phyloP scores from a whole-genome alignment of 108 stramenopile species.

The Fistulifera pelliculosa region DNA sequence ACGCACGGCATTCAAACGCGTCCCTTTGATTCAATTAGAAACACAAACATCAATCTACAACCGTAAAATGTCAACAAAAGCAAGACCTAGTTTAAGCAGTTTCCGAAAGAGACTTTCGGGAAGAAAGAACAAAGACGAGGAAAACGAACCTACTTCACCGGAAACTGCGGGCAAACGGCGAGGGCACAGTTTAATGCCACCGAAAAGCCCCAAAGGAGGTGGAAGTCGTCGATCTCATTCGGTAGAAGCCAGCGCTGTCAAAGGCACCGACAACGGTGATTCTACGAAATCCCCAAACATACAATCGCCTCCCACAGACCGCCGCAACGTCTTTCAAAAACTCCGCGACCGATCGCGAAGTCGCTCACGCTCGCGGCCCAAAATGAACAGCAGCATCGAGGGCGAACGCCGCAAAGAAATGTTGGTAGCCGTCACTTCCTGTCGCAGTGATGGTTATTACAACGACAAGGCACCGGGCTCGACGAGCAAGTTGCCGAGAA shows the following conservation, averaged over 20 bases:
- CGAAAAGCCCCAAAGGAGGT: not conserved
- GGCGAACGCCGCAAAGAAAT: conserved; percentile 19
- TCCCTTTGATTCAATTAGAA: too few relatives aligned
- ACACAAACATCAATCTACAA: too few relatives aligned
- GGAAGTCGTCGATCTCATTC: not conserved
- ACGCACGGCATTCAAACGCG: too few relatives aligned
- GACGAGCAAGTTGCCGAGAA: conserved; percentile 67
- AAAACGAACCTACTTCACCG: not conserved
- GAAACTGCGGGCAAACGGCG: not conserved
- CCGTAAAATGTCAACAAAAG: conserved; percentile 80
- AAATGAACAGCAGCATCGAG: not conserved
- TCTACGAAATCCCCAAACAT: not conserved
- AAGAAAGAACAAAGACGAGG: not conserved
- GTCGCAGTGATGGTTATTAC: conserved; percentile 79
- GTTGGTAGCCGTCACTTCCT: conserved; percentile 78
- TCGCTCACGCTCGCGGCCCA: conserved; percentile 17
- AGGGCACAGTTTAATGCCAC: not conserved
- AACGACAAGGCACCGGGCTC: conserved; percentile 78
- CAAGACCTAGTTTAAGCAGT: conserved; percentile 64
- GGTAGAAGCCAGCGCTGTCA: not conserved
- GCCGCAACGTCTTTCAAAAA: conserved; percentile 13
- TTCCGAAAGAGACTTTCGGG: conserved; percentile 2
- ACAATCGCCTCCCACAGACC: not conserved
- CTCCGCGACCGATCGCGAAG: conserved; percentile 31
- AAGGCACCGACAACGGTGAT: not conserved